Evolutionary conservation across 306 rosid genomes (phyloP).

Genomic region (Lathyrus tuberosus): DNA sequence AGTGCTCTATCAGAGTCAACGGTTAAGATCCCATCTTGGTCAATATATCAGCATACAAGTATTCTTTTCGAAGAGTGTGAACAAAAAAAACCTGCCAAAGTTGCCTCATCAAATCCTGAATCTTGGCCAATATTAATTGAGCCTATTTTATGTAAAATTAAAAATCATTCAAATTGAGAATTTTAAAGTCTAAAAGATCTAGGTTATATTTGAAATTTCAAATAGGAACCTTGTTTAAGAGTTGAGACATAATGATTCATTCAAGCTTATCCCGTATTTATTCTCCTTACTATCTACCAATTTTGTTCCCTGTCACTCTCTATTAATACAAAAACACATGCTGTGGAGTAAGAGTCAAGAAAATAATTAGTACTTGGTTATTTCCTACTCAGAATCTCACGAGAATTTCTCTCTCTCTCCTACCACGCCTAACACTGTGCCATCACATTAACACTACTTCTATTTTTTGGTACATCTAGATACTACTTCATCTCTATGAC

Average conservation of each 20-base stretch:
- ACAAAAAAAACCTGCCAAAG: too few species aligned
- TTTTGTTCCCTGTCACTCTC: slow-evolving; percentile 4
- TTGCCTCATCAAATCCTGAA: too few species aligned
- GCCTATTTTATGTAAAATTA: too few species aligned
- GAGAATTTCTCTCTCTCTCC: slow-evolving; percentile 33
- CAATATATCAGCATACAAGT: too few species aligned
- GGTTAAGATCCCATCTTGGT: too few species aligned
- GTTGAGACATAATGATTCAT: not conserved
- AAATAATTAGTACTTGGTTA: slow-evolving; percentile 27
- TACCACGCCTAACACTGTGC: slow-evolving; percentile 36
- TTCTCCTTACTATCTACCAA: slow-evolving; percentile 8
- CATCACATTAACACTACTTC: slow-evolving; percentile 23
- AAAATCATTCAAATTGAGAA: too few species aligned
- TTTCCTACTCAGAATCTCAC: slow-evolving; percentile 25
- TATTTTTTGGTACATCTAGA: not conserved
- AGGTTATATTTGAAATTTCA: too few species aligned
- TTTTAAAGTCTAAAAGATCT: too few species aligned
- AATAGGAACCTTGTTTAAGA: not conserved
- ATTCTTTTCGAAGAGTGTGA: too few species aligned
- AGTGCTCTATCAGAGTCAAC: too few species aligned
- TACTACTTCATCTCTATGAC: slow-evolving; percentile 18
- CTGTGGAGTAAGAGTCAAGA: slow-evolving; percentile 50
- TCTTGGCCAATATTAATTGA: too few species aligned
- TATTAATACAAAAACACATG: slow-evolving; percentile 17
- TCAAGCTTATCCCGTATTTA: slow-evolving; percentile 10